A percentile compares a stretch with the other conserved stretches of the same genome.
Evolutionary conservation across 108 stramenopile genomes (phyloP).

Genomic region (Conticribra guillardii): DNA sequence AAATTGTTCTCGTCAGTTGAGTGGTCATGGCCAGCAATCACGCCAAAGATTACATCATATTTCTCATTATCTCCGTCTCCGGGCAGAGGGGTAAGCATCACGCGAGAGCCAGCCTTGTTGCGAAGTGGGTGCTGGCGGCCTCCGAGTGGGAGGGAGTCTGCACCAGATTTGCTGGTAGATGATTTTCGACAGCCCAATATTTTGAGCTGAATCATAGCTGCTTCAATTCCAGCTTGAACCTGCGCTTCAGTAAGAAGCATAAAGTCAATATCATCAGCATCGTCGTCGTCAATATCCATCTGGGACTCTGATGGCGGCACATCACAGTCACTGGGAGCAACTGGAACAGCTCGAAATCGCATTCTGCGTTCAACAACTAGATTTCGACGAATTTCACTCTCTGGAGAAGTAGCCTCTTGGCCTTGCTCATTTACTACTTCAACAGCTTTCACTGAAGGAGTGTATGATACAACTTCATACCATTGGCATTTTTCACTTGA

Average conservation of each 20-base stretch:
- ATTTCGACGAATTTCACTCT: slow-evolving; percentile 22
- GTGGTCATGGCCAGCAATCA: slow-evolving; percentile 46
- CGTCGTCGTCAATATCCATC: slow-evolving; percentile 34
- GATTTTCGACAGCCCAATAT: neutral
- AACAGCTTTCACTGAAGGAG: slow-evolving; percentile 53
- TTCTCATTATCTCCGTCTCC: slow-evolving; percentile 9
- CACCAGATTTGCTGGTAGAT: slow-evolving; percentile 8
- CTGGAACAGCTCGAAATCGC: slow-evolving; percentile 69
- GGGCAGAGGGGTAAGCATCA: slow-evolving; percentile 30
- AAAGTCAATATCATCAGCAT: slow-evolving; percentile 25
- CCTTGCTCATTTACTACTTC: slow-evolving; percentile 36
- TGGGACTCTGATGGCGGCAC: slow-evolving; percentile 1
- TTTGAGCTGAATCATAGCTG: slow-evolving; percentile 55
- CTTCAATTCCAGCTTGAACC: slow-evolving; percentile 78
- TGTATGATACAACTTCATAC: slow-evolving; percentile 63
- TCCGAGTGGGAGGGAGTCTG: neutral
- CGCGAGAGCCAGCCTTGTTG: slow-evolving; percentile 36
- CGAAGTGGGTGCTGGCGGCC: slow-evolving; percentile 45
- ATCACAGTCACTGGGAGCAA: slow-evolving; percentile 32
- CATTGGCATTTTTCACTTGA: slow-evolving; percentile 57
- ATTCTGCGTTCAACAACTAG: slow-evolving; percentile 65
- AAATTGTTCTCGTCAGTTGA: neutral
- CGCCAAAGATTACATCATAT: slow-evolving; percentile 29
- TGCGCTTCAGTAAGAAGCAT: slow-evolving; percentile 84
- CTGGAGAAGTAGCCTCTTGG: slow-evolving; percentile 17